Evolutionary conservation across 2,329 filamentous ascomycete species (phyloP).

Genomic region (Cercospora citrullina): DNA sequence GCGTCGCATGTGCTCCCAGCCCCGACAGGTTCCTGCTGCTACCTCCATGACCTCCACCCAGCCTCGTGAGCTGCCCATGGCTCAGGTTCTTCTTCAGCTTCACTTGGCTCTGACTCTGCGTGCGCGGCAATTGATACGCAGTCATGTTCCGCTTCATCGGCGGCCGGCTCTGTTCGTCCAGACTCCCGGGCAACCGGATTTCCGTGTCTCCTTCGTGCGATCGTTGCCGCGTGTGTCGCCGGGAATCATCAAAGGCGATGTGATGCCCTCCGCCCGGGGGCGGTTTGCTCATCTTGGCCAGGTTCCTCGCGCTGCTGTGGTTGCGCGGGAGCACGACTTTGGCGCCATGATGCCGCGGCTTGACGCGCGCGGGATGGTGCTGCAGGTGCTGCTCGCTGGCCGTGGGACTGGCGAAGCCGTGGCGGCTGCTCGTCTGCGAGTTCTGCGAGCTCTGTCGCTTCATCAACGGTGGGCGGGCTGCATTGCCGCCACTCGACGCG

Average conservation of each 20-base stretch:
- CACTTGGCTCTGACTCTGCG: conserved; percentile 31
- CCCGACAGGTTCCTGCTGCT: conserved; percentile 42
- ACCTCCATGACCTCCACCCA: conserved; percentile 34
- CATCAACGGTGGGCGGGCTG: conserved; percentile 31
- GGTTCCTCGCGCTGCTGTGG: conserved; percentile 37
- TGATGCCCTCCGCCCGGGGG: conserved; percentile 5
- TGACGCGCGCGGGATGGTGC: conserved; percentile 28
- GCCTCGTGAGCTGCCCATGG: conserved; percentile 48
- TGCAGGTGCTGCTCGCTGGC: conserved; percentile 30
- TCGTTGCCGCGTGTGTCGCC: conserved; percentile 31
- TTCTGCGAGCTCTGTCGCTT: conserved; percentile 37
- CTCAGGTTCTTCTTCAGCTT: conserved; percentile 45
- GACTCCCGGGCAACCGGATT: conserved; percentile 38
- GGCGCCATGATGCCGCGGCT: conserved; percentile 29
- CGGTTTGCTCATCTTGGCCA: conserved; percentile 32
- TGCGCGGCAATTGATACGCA: conserved; percentile 35
- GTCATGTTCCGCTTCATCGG: conserved; percentile 38
- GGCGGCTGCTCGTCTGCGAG: conserved; percentile 25
- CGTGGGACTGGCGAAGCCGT: conserved; percentile 29
- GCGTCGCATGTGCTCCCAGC: conserved; percentile 22
- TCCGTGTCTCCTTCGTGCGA: conserved; percentile 39
- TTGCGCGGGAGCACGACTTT: conserved; percentile 38
- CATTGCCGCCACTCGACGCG: conserved; percentile 15
- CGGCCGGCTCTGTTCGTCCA: conserved; percentile 34
- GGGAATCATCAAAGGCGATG: conserved; percentile 24